Conservation (phyloP, 768 basidiomycete species). For the Boletus sensibilis region DNA sequence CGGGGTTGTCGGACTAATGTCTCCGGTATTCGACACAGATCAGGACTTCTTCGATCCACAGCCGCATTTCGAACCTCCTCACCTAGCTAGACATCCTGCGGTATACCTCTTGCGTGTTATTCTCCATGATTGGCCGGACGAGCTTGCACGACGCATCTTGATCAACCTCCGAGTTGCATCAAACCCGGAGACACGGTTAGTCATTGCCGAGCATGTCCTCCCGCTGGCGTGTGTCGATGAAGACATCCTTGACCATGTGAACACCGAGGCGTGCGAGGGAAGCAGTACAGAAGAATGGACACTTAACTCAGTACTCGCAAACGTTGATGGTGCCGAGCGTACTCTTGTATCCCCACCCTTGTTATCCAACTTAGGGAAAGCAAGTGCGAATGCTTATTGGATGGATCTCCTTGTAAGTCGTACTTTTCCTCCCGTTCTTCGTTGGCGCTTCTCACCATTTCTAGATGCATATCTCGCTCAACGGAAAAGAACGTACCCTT, state of each 20-base stretch:
- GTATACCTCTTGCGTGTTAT: slow-evolving; percentile 72
- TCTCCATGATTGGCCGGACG: slow-evolving; percentile 79
- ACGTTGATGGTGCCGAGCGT: slow-evolving; percentile 51
- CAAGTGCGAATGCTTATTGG: slow-evolving; percentile 64
- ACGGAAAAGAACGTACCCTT: slow-evolving; percentile 68
- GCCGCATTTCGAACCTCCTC: slow-evolving; percentile 31
- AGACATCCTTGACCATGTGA: slow-evolving; percentile 10
- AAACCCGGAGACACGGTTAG: slow-evolving; percentile 47
- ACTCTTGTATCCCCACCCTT: slow-evolving; percentile 58
- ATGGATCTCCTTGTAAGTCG: slow-evolving; percentile 61
- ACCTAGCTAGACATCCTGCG: slow-evolving; percentile 42
- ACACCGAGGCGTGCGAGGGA: slow-evolving; percentile 6
- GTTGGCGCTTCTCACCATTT: neutral
- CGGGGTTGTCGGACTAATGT: neutral
- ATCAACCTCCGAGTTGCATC: slow-evolving; percentile 43
- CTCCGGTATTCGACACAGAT: slow-evolving; percentile 32
- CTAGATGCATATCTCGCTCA: slow-evolving; percentile 70
- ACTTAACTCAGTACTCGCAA: slow-evolving; percentile 33
- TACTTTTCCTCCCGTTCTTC: neutral
- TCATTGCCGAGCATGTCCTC: slow-evolving; percentile 71
- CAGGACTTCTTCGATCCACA: slow-evolving; percentile 80
- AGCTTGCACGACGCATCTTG: slow-evolving; percentile 46
- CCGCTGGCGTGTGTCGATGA: slow-evolving; percentile 68
- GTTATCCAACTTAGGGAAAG: slow-evolving; percentile 72
- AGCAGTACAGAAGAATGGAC: slow-evolving; percentile 25